phyloP scores from a whole-genome alignment of 768 basidiomycete genomes.

The Coprinellus micaceus region DNA sequence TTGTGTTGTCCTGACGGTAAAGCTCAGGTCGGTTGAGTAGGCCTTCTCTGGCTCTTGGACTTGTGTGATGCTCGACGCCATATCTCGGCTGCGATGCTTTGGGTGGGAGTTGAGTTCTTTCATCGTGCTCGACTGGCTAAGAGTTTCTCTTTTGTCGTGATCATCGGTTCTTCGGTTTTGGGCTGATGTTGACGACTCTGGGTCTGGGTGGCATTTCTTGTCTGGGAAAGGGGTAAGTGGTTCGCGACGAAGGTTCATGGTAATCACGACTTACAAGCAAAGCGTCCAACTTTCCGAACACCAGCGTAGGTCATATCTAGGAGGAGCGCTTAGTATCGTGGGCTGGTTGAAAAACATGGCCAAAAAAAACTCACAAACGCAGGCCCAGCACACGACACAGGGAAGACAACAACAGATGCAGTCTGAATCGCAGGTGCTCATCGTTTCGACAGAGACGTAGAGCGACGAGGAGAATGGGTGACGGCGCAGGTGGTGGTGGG shows the following conservation, averaged over 20 bases:
- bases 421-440: conserved; percentile 11
- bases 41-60: conserved; percentile 3
- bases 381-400: conserved; percentile 8
- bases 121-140: neutral
- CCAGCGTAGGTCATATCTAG: conserved; percentile 2
- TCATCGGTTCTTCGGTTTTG: neutral
- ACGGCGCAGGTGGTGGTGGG: neutral
- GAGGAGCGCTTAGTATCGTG: too few relatives aligned
- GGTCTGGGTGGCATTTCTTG: neutral
- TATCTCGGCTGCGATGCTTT: conserved; percentile 1
- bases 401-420: conserved; percentile 10
- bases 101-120: neutral
- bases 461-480: neutral
- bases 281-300: neutral
- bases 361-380: conserved; percentile 4
- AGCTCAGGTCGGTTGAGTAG: neutral
- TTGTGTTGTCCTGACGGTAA: neutral
- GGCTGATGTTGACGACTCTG: neutral
- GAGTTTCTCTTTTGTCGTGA: neutral
- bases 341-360: neutral
- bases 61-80: conserved; percentile 2
- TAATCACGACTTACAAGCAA: neutral
- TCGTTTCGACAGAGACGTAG: neutral
- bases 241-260: too few relatives aligned
- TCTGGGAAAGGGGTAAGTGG: neutral